Base-by-base conservation (phyloP, 768 basidiomycete genomes). In the Coprinellus aureogranulatus region DNA sequence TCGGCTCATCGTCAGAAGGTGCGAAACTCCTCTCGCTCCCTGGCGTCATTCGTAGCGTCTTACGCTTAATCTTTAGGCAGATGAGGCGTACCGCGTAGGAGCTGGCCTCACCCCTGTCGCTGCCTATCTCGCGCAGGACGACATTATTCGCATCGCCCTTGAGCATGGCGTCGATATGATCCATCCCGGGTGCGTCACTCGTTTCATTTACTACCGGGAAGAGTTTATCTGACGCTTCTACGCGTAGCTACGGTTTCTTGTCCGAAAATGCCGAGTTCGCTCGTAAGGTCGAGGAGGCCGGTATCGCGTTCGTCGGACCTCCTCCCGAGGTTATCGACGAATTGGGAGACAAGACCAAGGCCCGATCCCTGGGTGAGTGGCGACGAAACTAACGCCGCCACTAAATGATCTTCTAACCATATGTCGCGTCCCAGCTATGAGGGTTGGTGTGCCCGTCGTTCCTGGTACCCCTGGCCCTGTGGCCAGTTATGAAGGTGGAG, bases 151-250 rank as follows among this genome's bases (percentile, higher is more conserved):
- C 61, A 89, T 94, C 63, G 93, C 94, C n/a, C 81, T 98, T 44
- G 95, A 98, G 73, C 94, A 98, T 72, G 95, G 93, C 25, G 97
- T 99, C 25, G 96, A 98, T 71, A 98, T 99, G 97, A 98, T 99
- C 69, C 97, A 98, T 74, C 97, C 94, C 11, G 94, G 95, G 92
- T 94, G 64, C 67, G 80, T 72, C n/a, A 51, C 42, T 51, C 57
- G 2, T 48, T 28, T 20, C 37, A 20, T 26, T 26, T 40, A 31
- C 59, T 23, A 20, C 28, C 28, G 20, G 34, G 42, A 44, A 42
- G 26, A 27, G 20, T n/a, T 40, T 34, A 37, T 6, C 34, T 34
- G 34, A 34, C 34, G 34, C 14, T 14, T 6, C 34, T 34, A 6
- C 8, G 14, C 34, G 14, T 65, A 96, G 94, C 56, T 98, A 98